These are phyloP conservation scores for Nicotiana paniculata DNA, from an alignment of 257 asterid genomes.

Conservation along the genomic window DNA sequence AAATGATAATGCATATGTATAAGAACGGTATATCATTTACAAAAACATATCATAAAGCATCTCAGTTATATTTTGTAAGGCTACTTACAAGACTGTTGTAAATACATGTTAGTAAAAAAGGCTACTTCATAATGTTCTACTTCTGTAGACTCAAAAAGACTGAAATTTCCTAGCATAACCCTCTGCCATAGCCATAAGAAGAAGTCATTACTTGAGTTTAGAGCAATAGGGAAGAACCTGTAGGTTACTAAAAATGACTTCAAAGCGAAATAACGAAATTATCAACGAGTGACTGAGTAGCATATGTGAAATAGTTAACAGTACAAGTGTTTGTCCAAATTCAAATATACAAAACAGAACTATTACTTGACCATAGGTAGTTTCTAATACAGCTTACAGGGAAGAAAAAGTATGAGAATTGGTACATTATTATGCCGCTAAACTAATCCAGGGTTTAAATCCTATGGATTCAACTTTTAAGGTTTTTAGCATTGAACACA, in stretches of 20 bases:
- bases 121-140: slow-evolving; percentile 1
- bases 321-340: background rate
- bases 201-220: background rate
- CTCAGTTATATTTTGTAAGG: background rate
- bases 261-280: background rate
- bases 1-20: background rate
- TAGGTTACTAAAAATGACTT: background rate
- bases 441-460: too few relatives aligned
- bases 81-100: background rate
- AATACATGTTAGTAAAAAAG: background rate
- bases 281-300: background rate
- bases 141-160: background rate
- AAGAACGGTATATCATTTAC: background rate
- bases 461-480: too few relatives aligned
- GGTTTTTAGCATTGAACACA: too few relatives aligned
- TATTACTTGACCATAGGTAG: background rate
- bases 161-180: slow-evolving; percentile 33
- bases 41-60: background rate
- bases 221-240: background rate
- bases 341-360: too few relatives aligned
- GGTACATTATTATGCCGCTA: too few relatives aligned
- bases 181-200: slow-evolving; percentile 39
- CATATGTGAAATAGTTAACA: background rate
- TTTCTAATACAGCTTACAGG: background rate
- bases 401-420: background rate